These are phyloP conservation scores for Pythium phragmiticola DNA, from an alignment of 352 stramenopile species.

Conservation along the genomic window DNA sequence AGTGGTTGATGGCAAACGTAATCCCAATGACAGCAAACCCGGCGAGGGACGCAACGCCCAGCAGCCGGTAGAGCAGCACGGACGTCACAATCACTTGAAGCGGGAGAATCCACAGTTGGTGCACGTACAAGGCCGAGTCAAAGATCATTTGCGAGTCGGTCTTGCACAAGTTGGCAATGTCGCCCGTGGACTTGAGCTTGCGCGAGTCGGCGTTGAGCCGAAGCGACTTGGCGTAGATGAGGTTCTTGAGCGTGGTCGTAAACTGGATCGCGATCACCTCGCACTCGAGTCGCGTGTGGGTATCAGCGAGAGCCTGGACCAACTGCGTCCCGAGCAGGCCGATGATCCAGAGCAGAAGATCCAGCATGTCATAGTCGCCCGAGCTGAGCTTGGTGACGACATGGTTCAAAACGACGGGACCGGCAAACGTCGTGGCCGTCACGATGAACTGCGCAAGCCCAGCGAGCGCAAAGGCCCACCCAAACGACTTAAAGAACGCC, in stretches of 20 bases:
- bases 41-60: constrained; percentile 41
- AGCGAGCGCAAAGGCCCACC: constrained; percentile 31
- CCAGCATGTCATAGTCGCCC: constrained; percentile 20
- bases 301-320: constrained; percentile 52
- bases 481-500: constrained; percentile 39
- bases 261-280: constrained; percentile 59
- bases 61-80: constrained; percentile 37
- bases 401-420: constrained; percentile 41
- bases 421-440: constrained; percentile 45
- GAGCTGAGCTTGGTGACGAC: constrained; percentile 36
- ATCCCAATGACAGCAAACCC: constrained; percentile 46
- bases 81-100: constrained; percentile 46
- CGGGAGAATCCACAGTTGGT: constrained; percentile 66
- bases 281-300: constrained; percentile 42
- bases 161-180: constrained; percentile 65
- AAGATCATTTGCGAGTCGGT: constrained; percentile 46
- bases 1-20: constrained; percentile 40
- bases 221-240: constrained; percentile 57
- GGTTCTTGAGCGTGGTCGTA: constrained; percentile 40
- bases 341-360: constrained; percentile 34
- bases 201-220: constrained; percentile 41
- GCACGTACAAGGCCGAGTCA: constrained; percentile 39
- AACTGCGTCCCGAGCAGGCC: constrained; percentile 46
- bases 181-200: constrained; percentile 49
- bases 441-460: constrained; percentile 37